Evolutionary conservation across 2,329 filamentous ascomycete genomes (phyloP), one percentile per base, ranked within the genome.

Genomic region (Stemphylium beticola): DNA sequence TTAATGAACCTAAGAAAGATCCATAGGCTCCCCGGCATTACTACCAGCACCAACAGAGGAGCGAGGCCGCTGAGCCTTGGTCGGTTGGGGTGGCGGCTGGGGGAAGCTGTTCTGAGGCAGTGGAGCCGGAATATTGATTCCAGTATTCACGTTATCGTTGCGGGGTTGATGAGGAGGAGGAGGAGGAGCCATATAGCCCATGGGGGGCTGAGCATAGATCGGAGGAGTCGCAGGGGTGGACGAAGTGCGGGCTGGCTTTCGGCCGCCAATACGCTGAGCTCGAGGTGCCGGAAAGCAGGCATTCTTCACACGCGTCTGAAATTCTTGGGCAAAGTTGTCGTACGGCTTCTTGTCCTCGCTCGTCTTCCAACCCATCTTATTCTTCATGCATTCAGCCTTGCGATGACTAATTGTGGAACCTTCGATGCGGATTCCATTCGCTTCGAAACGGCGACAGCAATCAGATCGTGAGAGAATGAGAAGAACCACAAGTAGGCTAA

Each of bases 331-430:
- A 31, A 74, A 71, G 34, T 62, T 73, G 50, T 74, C 72, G 46
- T 73, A 74, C 1, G 69, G 70, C 47, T 73, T 73, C 50, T 71
- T 69, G 26, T 73, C 64, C 24, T 74, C 69, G 3, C 66, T 38
- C 0, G 61, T 67, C 49, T 60, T 70, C 72, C 72, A 75, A 15
- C 70, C 70, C 41, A 75, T 61, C 51, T 73, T 72, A 43, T 71
- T 66, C 58, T 75, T 75, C 68, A 74, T 71, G 58, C 72, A 74
- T 40, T 75, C 73, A 3, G 72, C 65, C 20, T 72, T 70, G n/a
- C 73, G 68, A 39, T 75, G 73, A 38, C 66, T 71, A 49, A 75
- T 73, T 8, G 73, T 75, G 4, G 72, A 74, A 15, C 73, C 73
- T 48, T 75, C 73, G 31, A 75, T 73, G 29, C 73, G 72, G 36